Conservation (phyloP, 2,329 filamentous ascomycete species). For the Colletotrichum karsti region DNA sequence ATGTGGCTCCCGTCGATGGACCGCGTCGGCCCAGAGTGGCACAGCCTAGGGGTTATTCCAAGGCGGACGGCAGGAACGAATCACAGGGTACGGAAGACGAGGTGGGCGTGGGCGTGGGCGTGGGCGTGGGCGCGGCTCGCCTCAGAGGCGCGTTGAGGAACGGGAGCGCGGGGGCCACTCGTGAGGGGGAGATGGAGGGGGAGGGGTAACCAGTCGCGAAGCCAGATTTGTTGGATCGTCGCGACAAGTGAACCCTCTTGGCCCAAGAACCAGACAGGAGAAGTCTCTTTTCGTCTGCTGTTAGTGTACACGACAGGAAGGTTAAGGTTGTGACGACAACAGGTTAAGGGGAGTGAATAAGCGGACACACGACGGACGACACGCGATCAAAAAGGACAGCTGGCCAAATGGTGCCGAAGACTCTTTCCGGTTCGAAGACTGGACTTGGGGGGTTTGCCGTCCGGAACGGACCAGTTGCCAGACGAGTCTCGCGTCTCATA, state of each 20-base stretch:
- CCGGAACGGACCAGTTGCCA: slow-evolving; percentile 12
- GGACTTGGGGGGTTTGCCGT: slow-evolving; percentile 7
- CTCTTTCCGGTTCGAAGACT: slow-evolving; percentile 4
- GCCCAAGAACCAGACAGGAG: slow-evolving; percentile 2
- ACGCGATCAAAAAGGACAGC: not conserved
- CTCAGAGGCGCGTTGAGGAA: slow-evolving; percentile 10
- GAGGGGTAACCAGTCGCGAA: slow-evolving; percentile 14
- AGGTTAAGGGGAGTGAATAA: not conserved
- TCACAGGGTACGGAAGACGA: slow-evolving; percentile 12
- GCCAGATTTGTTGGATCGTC: slow-evolving; percentile 17
- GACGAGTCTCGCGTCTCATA: slow-evolving; percentile 26
- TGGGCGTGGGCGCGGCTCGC: slow-evolving; percentile 21
- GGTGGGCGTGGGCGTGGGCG: too few relatives aligned
- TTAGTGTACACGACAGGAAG: not conserved
- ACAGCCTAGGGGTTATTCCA: not conserved
- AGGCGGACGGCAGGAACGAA: not conserved
- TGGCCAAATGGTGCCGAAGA: slow-evolving; percentile 2
- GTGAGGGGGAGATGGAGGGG: not conserved
- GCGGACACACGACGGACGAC: not conserved
- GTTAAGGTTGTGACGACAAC: slow-evolving; percentile 12
- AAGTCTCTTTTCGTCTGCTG: not conserved
- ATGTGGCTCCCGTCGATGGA: not conserved
- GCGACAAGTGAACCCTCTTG: slow-evolving; percentile 9
- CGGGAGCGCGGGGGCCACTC: not conserved
- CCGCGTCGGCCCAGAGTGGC: slow-evolving; percentile 10